Evolutionary conservation across 768 basidiomycete genomes (phyloP).

Genomic region (Cystoderma amianthinum): DNA sequence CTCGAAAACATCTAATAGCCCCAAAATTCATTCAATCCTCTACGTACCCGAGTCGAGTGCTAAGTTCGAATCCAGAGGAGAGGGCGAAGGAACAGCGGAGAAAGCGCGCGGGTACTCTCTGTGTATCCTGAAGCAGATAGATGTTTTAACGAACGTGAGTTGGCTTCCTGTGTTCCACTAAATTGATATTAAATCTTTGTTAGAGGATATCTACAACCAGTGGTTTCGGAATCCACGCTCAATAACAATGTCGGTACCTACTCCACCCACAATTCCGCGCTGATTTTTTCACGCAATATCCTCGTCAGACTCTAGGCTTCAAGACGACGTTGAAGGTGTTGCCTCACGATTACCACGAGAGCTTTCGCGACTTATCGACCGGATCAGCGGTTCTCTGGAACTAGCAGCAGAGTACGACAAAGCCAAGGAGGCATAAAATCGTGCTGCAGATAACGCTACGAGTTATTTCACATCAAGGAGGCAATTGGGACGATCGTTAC

Average conservation of each 20-base stretch:
- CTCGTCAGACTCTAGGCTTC: slow-evolving; percentile 98
- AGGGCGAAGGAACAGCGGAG: slow-evolving; percentile 78
- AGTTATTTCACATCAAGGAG: slow-evolving; percentile 84
- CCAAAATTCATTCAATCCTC: too few relatives aligned
- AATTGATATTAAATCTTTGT: not conserved
- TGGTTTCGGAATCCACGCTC: slow-evolving; percentile 84
- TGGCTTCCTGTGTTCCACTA: not conserved
- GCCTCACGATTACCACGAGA: slow-evolving; percentile 92
- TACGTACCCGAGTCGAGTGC: too few relatives aligned
- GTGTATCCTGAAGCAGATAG: slow-evolving; percentile 74
- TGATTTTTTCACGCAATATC: slow-evolving; percentile 86
- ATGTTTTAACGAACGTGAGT: slow-evolving; percentile 88
- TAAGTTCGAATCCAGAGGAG: too few relatives aligned
- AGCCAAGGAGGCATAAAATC: slow-evolving; percentile 80
- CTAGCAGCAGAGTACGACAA: slow-evolving; percentile 84
- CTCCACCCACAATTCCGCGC: slow-evolving; percentile 80
- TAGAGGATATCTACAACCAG: slow-evolving; percentile 81
- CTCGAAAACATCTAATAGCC: too few relatives aligned
- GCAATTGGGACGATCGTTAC: slow-evolving; percentile 68
- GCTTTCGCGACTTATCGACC: slow-evolving; percentile 86
- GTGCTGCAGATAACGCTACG: slow-evolving; percentile 93
- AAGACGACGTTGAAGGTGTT: slow-evolving; percentile 97
- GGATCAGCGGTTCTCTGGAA: slow-evolving; percentile 92
- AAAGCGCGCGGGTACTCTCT: slow-evolving; percentile 95
- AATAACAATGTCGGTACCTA: slow-evolving; percentile 80